A percentile compares a stretch with the other conserved stretches of the same genome.
Conservation (phyloP, 2,329 filamentous ascomycete genomes). For the Colletotrichum agaves region DNA sequence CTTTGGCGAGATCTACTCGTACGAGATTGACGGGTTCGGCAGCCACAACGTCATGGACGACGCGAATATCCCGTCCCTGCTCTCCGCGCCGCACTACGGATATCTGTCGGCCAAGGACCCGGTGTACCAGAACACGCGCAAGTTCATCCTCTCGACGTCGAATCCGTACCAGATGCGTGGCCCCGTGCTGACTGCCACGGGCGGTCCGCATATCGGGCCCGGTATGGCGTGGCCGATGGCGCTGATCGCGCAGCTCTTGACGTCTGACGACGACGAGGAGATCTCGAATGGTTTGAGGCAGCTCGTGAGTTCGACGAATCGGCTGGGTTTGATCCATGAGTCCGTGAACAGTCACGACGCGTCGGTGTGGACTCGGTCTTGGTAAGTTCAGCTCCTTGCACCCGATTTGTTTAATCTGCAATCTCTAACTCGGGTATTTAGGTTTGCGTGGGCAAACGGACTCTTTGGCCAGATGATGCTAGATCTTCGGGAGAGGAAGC, state of each 20-base stretch:
- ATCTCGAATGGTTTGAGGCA: slow-evolving; percentile 73
- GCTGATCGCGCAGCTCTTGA: slow-evolving; percentile 82
- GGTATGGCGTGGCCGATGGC: slow-evolving; percentile 90
- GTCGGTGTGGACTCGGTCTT: slow-evolving; percentile 55
- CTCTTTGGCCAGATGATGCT: slow-evolving; percentile 87
- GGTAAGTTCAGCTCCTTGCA: slow-evolving; percentile 45
- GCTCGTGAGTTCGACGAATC: slow-evolving; percentile 75
- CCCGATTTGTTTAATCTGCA: not conserved
- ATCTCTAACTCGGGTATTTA: slow-evolving; percentile 50
- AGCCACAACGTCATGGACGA: slow-evolving; percentile 71
- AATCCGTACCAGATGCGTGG: slow-evolving; percentile 79
- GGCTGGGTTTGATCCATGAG: slow-evolving; percentile 84
- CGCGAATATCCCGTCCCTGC: slow-evolving; percentile 70
- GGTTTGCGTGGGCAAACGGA: slow-evolving; percentile 91
- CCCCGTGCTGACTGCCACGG: slow-evolving; percentile 61
- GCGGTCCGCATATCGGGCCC: slow-evolving; percentile 66
- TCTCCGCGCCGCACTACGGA: slow-evolving; percentile 70
- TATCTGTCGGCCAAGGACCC: slow-evolving; percentile 66
- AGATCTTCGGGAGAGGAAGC: slow-evolving; percentile 79
- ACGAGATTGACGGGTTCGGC: slow-evolving; percentile 76
- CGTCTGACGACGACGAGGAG: slow-evolving; percentile 78
- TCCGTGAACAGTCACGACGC: slow-evolving; percentile 75
- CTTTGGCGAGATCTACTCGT: slow-evolving; percentile 75
- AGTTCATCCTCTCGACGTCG: slow-evolving; percentile 75
- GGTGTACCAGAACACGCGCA: slow-evolving; percentile 79